These are phyloP conservation scores for Dictyostelium discoideum DNA, from an alignment of 78 protist genomes.

Conservation along the genomic window dicty_2.7 NC_007089.4:3043001-3043500, in stretches of 20 bases:
- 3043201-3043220: no score
- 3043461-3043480: not conserved
- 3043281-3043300: not conserved
- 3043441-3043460: not conserved
- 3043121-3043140: constrained; percentile 3
- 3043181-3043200: no score
- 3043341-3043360: no score
- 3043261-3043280: constrained; percentile 24
- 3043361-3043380: no score
- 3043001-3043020: not conserved
- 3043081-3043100: not conserved
- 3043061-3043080: constrained; percentile 20
- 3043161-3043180: no score
- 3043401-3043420: not conserved
- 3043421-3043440: not conserved
- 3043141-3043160: no score
- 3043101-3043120: not conserved
- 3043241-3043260: constrained; percentile 11
- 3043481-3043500: not conserved
- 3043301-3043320: not conserved
- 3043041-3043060: constrained; percentile 82
- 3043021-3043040: constrained; percentile 28
- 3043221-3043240: no score
- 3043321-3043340: not conserved
- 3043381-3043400: not conserved